A percentile compares a stretch with the other conserved stretches of the same genome.
phyloP scores from a whole-genome alignment of 2,329 filamentous ascomycete species.

The Penicillium hesseltinei region DNA sequence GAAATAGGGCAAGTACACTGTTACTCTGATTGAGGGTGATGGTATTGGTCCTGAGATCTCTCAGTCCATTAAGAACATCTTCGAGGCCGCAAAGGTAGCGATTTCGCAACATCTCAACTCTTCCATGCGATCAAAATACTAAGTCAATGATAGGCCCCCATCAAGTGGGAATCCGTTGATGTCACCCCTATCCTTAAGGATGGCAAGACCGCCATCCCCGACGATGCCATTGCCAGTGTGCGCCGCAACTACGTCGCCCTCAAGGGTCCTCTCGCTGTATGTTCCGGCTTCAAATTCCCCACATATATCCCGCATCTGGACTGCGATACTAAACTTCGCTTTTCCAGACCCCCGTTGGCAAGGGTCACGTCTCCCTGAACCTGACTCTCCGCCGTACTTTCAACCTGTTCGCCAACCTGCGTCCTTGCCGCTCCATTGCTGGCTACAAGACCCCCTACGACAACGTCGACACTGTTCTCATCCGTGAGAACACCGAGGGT shows the following conservation, averaged over 20 bases:
- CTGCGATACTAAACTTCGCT: slow-evolving; percentile 26
- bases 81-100: slow-evolving; percentile 82
- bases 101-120: slow-evolving; percentile 3
- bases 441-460: slow-evolving; percentile 99
- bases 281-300: slow-evolving; percentile 34
- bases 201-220: slow-evolving; percentile 91
- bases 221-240: slow-evolving; percentile 90
- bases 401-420: slow-evolving; percentile 99
- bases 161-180: slow-evolving; percentile 96
- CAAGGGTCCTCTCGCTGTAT: slow-evolving; percentile 93
- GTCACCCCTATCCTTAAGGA: slow-evolving; percentile 92
- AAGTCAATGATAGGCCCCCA: slow-evolving; percentile 64
- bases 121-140: slow-evolving; percentile 22
- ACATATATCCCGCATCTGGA: neutral
- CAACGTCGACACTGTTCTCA: slow-evolving; percentile 92
- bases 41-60: slow-evolving; percentile 98
- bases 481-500: slow-evolving; percentile 99
- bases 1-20: slow-evolving; percentile 83
- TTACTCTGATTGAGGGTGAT: slow-evolving; percentile 97
- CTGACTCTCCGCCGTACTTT: slow-evolving; percentile 97
- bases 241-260: slow-evolving; percentile 94
- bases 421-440: slow-evolving; percentile 93
- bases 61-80: slow-evolving; percentile 98
- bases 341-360: slow-evolving; percentile 85
- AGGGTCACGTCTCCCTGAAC: slow-evolving; percentile 98